Percentiles rank a stretch among this genome's conserved stretches.
Evolutionary conservation across 352 stramenopile species (phyloP).

Genomic region (Globisporangium nodosum): DNA sequence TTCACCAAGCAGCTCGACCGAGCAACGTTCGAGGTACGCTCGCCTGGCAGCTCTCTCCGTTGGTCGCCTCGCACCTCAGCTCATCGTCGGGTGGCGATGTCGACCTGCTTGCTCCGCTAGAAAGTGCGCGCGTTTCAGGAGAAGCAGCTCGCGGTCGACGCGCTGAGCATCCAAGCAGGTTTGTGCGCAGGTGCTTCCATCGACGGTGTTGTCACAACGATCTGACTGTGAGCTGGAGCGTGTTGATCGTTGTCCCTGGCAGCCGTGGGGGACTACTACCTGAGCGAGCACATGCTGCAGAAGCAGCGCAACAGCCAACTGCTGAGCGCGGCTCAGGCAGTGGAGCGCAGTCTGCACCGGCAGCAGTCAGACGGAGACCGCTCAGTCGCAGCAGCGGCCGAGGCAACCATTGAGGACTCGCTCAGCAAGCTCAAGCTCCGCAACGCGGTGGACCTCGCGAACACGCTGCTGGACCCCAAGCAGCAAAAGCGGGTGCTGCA

Average conservation of each 20-base stretch:
- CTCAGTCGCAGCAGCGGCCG: neutral
- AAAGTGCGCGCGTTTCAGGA: constrained; percentile 40
- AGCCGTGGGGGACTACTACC: constrained; percentile 35
- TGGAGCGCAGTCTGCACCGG: neutral
- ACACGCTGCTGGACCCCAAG: constrained; percentile 38
- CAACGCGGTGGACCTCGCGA: constrained; percentile 65
- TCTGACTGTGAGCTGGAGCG: neutral
- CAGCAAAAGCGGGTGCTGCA: constrained; percentile 66
- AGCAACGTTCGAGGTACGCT: constrained; percentile 28
- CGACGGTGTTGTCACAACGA: neutral
- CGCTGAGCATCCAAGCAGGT: constrained; percentile 34
- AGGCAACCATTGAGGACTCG: constrained; percentile 46
- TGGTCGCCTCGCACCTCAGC: neutral
- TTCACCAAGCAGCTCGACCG: constrained; percentile 31
- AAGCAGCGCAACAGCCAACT: constrained; percentile 29
- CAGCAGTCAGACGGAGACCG: neutral
- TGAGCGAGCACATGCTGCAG: constrained; percentile 27
- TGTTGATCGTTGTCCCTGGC: neutral
- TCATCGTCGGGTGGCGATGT: neutral
- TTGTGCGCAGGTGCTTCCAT: neutral
- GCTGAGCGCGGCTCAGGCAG: constrained; percentile 8
- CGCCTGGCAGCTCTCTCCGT: no score
- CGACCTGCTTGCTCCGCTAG: constrained; percentile 3
- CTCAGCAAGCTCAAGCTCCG: constrained; percentile 63
- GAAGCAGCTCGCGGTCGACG: constrained; percentile 29